Percentiles rank a stretch among this genome's conserved stretches.
These are phyloP conservation scores for Avena insularis DNA, from an alignment of 176 grass and related monocot species.

Conservation along the genomic window DNA sequence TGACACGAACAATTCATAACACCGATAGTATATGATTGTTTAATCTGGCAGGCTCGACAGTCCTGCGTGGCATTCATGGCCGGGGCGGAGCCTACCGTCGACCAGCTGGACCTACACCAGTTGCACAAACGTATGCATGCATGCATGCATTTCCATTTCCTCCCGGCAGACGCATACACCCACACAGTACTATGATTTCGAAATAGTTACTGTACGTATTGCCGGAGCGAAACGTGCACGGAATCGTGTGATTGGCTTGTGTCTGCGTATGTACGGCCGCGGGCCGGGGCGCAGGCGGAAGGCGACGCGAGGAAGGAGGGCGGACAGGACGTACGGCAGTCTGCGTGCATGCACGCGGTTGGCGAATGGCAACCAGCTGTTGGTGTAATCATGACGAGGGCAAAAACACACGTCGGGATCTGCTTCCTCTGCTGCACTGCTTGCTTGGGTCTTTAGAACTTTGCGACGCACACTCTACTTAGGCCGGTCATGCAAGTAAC, in stretches of 20 bases:
- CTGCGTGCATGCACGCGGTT: background rate
- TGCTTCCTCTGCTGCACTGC: background rate
- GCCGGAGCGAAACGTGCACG: background rate
- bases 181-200: background rate
- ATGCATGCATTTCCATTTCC: too few relatives aligned
- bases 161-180: too few relatives aligned
- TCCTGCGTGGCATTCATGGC: background rate
- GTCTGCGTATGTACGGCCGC: background rate
- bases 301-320: background rate
- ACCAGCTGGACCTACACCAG: background rate
- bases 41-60: background rate
- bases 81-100: background rate
- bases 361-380: constrained; percentile 40
- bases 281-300: constrained; percentile 2
- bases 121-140: too few relatives aligned
- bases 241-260: background rate
- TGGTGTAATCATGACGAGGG: background rate
- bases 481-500: too few relatives aligned
- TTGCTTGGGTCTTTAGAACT: background rate
- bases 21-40: background rate
- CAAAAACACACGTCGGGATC: background rate
- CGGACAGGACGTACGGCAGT: background rate
- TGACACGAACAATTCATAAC: background rate
- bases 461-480: background rate
- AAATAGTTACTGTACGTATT: too few relatives aligned